Evolutionary conservation across 2,329 filamentous ascomycete genomes (phyloP), one percentile per base, ranked within the genome.

Genomic region (Pseudopithomyces maydicus): DNA sequence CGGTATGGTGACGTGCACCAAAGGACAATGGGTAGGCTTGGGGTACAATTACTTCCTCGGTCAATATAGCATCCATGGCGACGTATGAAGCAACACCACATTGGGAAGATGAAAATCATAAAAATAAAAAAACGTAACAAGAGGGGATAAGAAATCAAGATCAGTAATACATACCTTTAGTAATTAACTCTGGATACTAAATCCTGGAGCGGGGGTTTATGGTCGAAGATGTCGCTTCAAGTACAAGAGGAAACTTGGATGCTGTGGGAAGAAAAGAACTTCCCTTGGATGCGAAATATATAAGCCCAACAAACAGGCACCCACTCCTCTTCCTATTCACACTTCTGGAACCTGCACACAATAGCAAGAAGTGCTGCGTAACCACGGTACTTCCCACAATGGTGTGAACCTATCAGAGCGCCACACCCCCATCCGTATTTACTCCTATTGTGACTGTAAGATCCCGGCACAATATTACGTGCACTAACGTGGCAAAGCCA

Each of bases 291-390:
- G 10, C 19, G 41, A 12, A 43, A 50, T 59, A 63, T 63, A 41
- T 32, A 43, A 15, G 20, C 19, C 35, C 4, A 8, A 3, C n/a
- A 47, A 17, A 11, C 47, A 39, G 35, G 35, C 54, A 2, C 45
- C 47, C n/a, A 43, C 22, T 26, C 7, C 22, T 29, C 20, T 23
- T 39, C 35, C 49, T 64, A 68, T 67, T 66, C 53, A 66, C 54
- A 60, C 15, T 49, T 47, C 57, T 65, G 60, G 62, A 66, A 68
- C 59, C 50, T 47, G 45, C 53, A 60, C 59, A 68, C 64, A 70
- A 68, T 65, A 67, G 59, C 62, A 66, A 65, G 58, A 53, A n/a
- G n/a, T 33, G 10, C 2, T 49, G 35, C 17, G 33, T n/a, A 26
- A 38, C 46, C 15, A 23, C 19, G 26, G 15, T 14, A n/a, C 51